A percentile compares a stretch with the other conserved stretches of the same genome.
Evolutionary conservation across 2,329 filamentous ascomycete genomes (phyloP).

Genomic region (Fusarium acutatum): DNA sequence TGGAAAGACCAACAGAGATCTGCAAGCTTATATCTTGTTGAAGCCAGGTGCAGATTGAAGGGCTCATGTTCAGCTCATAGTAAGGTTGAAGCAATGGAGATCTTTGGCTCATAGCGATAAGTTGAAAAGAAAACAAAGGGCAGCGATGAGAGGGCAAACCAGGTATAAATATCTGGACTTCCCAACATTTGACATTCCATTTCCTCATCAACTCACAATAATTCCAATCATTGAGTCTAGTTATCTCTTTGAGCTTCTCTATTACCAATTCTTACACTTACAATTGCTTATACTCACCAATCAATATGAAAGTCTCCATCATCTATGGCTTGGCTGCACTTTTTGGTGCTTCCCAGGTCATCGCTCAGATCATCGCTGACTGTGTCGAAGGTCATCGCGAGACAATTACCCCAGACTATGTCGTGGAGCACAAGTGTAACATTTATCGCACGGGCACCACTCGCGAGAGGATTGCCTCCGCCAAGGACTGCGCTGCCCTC

Average conservation of each 20-base stretch:
- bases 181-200: accelerated
- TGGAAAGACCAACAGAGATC: no score
- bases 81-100: background rate
- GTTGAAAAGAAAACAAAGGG: background rate
- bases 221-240: background rate
- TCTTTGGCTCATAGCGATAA: background rate
- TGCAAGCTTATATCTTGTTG: no score
- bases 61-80: no score
- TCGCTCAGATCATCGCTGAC: background rate
- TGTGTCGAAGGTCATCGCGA: background rate
- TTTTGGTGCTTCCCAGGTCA: background rate
- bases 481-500: background rate
- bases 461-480: background rate
- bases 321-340: background rate
- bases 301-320: background rate
- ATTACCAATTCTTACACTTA: background rate
- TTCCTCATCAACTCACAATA: background rate
- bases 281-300: background rate
- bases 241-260: background rate
- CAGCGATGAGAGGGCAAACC: no score
- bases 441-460: background rate
- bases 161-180: background rate
- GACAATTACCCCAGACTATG: background rate
- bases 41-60: background rate
- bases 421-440: background rate